Evolutionary conservation across 2,329 filamentous ascomycete species (phyloP), one percentile per base, ranked within the genome.

Genomic region (Beauveria bassiana): DNA sequence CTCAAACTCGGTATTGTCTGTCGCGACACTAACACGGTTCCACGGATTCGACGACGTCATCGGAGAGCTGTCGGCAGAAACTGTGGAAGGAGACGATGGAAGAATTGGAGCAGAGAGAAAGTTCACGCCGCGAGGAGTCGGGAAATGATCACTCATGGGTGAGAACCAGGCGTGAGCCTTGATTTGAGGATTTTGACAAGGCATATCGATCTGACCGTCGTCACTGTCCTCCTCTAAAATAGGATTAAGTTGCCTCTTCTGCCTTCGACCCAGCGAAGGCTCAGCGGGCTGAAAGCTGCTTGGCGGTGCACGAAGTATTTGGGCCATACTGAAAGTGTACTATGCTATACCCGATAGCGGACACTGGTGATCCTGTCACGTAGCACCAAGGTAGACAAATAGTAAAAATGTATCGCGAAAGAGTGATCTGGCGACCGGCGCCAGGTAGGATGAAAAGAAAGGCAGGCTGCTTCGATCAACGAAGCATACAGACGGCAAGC

Each of bases 1-100:
- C 73, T 96, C 90, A 68, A 93, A 93, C 65, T 91, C 87, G 66
- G 84, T 90, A 65, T 81, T 81, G 67, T 85, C 84, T 66, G 87
- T 87, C 71, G 82, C 78, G 67, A 80, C 75, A 77, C 82, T 88
- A 68, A 79, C 78, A 67, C 85, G 79, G 65, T 82, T 86, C 89
- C 88, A 86, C 28, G 79, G 79, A 65, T 83, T 80, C 24, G 83
- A 84, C 46, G 79, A 82, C 10, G 77, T 79, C 68, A 79, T 80
- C 59, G 79, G 84, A 62, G 82, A 84, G 57, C 74, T 78, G 64
- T 83, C 82, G 62, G 77, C 77, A 7, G 83, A 81, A 43, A 75
- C 74, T 54, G 80, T 79, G 24, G 83, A 84, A 22, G 84, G 82
- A 58, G 85, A 86, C 57, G 84, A 85, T 42, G 86, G 81, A 61